Base-by-base conservation (phyloP, 129 eudicot genomes). In the Logfia minima region DNA sequence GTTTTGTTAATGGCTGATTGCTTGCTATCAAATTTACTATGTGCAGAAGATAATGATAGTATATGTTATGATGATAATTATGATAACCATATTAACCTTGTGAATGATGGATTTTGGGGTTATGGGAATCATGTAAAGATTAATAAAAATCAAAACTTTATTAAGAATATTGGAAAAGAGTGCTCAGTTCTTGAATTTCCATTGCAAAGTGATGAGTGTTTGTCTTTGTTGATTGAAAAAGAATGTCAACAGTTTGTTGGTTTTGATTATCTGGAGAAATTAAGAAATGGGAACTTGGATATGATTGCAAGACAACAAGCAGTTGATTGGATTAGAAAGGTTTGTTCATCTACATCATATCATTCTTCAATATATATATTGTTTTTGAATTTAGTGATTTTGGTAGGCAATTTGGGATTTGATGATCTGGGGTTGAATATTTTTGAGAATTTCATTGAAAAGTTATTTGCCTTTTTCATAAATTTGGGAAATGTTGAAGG, bases 251-350 rank as follows among this genome's bases (percentile, higher is more conserved):
- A 83, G 75, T 84, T 83, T 79, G 91, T 88, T 65, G 87, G 75
- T 60, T 48, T 65, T 79, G 88, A 85, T 88, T 91, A 88, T 78
- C 75, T 81, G 81, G 58, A 77, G 35, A 86, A 87, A 72, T 79
- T 91, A 74, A 88, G 79, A 53, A 79, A 76, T 83, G 93, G 93
- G 82, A 88, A 32, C 5, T 75, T 88, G 90, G 91, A 88, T 68
- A 71, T 86, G 70, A 82, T 59, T 62, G 83, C 88, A 71, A 88
- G 97, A 72, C 76, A 76, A 52, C 85, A 91, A 58, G 93, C 88
- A 64, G 77, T 88, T 86, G 82, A 85, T 72, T 91, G 97, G 97
- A 88, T 91, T 79, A 64, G n/a, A 76, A 91, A 88, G 97, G 97
- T 91, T 60, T 28, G 89, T 84, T 53, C 60, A 53, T 53, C 8